phyloP scores from a whole-genome alignment of 352 stramenopile genomes.

The Globisporangium viniferum region DNA sequence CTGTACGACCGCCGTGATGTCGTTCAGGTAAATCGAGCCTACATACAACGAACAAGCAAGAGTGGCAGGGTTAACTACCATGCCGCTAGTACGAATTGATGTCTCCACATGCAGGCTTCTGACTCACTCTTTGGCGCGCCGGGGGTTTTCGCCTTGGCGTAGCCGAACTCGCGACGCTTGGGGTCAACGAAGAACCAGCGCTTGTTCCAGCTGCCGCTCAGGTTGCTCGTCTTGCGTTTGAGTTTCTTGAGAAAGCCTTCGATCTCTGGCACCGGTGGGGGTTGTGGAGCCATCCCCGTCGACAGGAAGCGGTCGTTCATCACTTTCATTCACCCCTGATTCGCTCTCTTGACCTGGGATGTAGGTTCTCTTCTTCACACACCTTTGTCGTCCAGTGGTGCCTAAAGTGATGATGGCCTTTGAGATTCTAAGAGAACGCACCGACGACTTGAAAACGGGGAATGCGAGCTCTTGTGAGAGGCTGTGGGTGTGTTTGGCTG shows the following conservation, averaged over 20 bases:
- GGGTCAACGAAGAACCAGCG: slow-evolving; percentile 85
- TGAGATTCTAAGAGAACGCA: not conserved
- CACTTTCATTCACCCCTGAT: not conserved
- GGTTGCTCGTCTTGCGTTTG: slow-evolving; percentile 80
- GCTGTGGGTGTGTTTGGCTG: not conserved
- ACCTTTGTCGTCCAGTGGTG: not conserved
- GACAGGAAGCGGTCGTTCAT: slow-evolving; percentile 8
- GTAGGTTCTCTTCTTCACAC: not conserved
- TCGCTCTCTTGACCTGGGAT: not conserved
- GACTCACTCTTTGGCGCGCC: slow-evolving; percentile 45
- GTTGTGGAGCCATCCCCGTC: slow-evolving; percentile 29
- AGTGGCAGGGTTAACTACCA: not conserved
- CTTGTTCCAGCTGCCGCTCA: slow-evolving; percentile 81
- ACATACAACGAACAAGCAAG: not conserved
- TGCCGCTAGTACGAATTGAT: not conserved
- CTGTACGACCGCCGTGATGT: slow-evolving; percentile 83
- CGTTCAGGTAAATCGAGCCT: slow-evolving; percentile 83
- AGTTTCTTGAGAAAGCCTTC: slow-evolving; percentile 87
- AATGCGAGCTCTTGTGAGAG: slow-evolving; percentile 1
- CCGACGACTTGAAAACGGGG: not conserved
- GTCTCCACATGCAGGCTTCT: not conserved
- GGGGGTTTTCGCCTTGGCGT: slow-evolving; percentile 45
- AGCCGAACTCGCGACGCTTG: slow-evolving; percentile 73
- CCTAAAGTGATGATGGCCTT: not conserved
- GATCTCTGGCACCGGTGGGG: slow-evolving; percentile 66